These are phyloP conservation scores for Malus hybrid DNA, from an alignment of 331 rosid genomes.

Conservation along the genomic window DNA sequence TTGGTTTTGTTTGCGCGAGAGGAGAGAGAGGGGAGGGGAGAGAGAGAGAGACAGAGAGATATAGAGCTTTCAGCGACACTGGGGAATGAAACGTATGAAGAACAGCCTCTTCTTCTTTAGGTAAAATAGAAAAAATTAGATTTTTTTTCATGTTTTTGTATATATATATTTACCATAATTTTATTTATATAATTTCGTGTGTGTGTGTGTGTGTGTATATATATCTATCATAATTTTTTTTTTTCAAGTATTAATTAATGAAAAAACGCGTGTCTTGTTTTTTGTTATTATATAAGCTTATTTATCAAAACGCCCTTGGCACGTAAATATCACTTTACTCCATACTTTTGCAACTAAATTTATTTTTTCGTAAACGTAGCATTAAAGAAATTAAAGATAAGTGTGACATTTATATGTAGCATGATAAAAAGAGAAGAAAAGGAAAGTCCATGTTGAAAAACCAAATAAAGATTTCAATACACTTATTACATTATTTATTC, in stretches of 20 bases:
- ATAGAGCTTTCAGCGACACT: constrained; percentile 25
- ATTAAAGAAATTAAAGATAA: too few species aligned
- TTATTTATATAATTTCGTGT: background rate
- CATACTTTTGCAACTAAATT: too few species aligned
- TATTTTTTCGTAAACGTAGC: too few species aligned
- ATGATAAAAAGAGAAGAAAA: too few species aligned
- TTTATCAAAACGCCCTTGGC: too few species aligned
- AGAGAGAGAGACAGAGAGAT: constrained; percentile 1
- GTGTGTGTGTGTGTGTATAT: too few species aligned
- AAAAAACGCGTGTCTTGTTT: background rate
- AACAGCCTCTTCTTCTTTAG: constrained; percentile 34
- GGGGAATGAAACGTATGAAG: constrained; percentile 57
- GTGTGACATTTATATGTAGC: too few species aligned
- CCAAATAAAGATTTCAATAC: too few species aligned
- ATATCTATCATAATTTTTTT: too few species aligned
- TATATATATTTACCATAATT: background rate
- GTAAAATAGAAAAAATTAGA: background rate
- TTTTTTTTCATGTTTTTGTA: background rate
- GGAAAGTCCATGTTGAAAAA: too few species aligned
- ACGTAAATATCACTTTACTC: too few species aligned
- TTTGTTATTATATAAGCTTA: background rate
- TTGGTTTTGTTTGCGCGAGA: background rate
- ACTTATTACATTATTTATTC: too few species aligned
- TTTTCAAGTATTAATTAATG: background rate
- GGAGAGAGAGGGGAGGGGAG: background rate